These are phyloP conservation scores for Aquilaria malaccensis DNA, from an alignment of 345 rosid genomes.

Conservation along the genomic window DNA sequence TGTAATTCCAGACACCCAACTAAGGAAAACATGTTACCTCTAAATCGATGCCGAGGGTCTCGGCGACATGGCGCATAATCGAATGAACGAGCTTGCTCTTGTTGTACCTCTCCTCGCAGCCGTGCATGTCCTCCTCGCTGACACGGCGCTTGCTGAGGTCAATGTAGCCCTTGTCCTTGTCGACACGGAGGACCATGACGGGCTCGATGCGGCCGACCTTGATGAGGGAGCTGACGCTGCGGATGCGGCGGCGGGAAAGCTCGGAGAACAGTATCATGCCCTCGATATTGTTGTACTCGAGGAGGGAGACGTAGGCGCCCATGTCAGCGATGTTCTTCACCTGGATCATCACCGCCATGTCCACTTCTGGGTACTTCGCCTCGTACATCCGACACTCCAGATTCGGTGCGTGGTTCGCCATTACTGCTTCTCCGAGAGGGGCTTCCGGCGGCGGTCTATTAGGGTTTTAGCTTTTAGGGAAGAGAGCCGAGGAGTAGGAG, in stretches of 20 bases:
- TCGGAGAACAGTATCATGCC: conserved; percentile 98
- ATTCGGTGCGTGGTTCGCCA: conserved; percentile 59
- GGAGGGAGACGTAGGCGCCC: conserved; percentile 94
- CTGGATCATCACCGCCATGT: conserved; percentile 98
- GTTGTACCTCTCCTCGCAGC: conserved; percentile 94
- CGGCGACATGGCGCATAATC: conserved; percentile 96
- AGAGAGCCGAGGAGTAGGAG: too few species aligned
- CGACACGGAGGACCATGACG: conserved; percentile 96
- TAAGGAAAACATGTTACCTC: conserved; percentile 44
- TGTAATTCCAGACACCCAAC: background rate
- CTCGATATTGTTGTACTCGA: conserved; percentile 96
- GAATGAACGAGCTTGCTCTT: conserved; percentile 99
- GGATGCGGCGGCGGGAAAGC: conserved; percentile 98
- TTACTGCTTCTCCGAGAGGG: background rate
- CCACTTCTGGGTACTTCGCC: conserved; percentile 86
- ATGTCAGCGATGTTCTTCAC: conserved; percentile 94
- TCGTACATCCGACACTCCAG: conserved; percentile 99
- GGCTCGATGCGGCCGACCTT: conserved; percentile 98
- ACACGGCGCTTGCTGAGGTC: conserved; percentile 95
- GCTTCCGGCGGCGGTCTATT: too few species aligned
- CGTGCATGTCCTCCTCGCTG: conserved; percentile 86
- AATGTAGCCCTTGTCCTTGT: conserved; percentile 93
- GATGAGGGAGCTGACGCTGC: conserved; percentile 89
- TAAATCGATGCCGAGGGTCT: conserved; percentile 74
- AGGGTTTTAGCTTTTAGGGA: too few species aligned